These are phyloP conservation scores for Populus alba DNA, from an alignment of 345 rosid species.

Conservation along the genomic window DNA sequence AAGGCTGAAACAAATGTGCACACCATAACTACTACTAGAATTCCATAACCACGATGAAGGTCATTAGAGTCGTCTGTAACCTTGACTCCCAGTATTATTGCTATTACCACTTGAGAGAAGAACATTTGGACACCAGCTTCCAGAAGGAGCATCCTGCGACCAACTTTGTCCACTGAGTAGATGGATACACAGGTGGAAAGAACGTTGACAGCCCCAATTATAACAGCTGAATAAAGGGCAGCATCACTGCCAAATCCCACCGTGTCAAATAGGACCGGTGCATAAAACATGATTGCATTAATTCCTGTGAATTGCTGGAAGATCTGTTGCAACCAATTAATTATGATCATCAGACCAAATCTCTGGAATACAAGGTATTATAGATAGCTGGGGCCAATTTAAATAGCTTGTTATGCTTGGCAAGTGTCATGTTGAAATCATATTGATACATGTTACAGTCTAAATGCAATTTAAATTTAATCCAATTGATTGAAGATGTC, in stretches of 20 bases:
- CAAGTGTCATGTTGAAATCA: not conserved
- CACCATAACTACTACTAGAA: constrained; percentile 70
- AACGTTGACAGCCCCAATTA: constrained; percentile 89
- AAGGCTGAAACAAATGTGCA: constrained; percentile 83
- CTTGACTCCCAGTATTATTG: constrained; percentile 67
- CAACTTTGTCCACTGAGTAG: constrained; percentile 79
- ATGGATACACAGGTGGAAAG: constrained; percentile 76
- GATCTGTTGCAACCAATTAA: constrained; percentile 39
- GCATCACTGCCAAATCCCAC: constrained; percentile 76
- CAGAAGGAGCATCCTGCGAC: constrained; percentile 72
- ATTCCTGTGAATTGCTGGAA: constrained; percentile 95
- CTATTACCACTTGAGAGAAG: constrained; percentile 70
- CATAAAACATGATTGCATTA: constrained; percentile 95
- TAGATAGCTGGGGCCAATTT: too few relatives aligned
- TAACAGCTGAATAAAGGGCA: constrained; percentile 89
- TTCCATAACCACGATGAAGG: constrained; percentile 43
- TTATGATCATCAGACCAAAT: not conserved
- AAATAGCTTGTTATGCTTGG: not conserved
- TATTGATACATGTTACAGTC: not conserved
- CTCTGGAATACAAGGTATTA: not conserved
- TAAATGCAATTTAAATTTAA: not conserved
- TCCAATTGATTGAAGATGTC: not conserved
- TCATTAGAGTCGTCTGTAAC: constrained; percentile 57
- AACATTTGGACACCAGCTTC: constrained; percentile 97
- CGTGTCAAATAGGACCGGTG: constrained; percentile 79